Base-by-base conservation (phyloP, 2,329 filamentous ascomycete species). In the Colletotrichum tabaci region DNA sequence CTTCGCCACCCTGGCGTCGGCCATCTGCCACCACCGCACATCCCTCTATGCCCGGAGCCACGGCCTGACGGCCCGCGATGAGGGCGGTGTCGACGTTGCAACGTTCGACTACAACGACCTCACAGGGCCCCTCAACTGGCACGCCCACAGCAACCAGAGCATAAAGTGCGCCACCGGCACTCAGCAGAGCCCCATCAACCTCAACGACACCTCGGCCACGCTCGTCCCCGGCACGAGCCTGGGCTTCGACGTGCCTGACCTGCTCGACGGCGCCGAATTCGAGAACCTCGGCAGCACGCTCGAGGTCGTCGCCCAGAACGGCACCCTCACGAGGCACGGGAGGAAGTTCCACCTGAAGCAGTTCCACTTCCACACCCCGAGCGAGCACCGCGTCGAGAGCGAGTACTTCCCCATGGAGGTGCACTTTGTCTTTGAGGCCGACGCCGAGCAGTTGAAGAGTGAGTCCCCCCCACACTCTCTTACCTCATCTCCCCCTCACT, bases 361-460 rank as follows among this genome's bases (percentile, higher is more conserved):
- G 74, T 90, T 90, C 80, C 89, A 90, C 78, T 88, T 90, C 80
- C 89, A 91, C 76, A 87, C 87, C 0, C 88, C 89, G 0, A 87
- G 87, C 53, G 89, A 91, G 81, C 89, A 91, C 75, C 83, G 85
- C 57, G 80, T 90, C 77, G 74, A 84, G 76, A 78, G 83, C 9
- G 80, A 82, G 73, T 77, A 80, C 74, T 84, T 78, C 66, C 80
- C 82, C 16, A 75, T 83, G 72, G 83, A 85, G 73, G 79, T 82
- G 35, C 83, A 84, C 74, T 83, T 84, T 73, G 83, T 85, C 9
- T 82, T 84, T 64, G 74, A 82, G 68, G 76, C 76, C 46, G 75
- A 74, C 4, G 79, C 77, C 77, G 73, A 72, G 75, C 70, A 46
- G 35, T 44, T 49, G 40, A 46, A 58, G 58, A 58, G 68, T 71